Base-by-base conservation (phyloP, 108 stramenopile species). In the Nitzschia palea region DNA sequence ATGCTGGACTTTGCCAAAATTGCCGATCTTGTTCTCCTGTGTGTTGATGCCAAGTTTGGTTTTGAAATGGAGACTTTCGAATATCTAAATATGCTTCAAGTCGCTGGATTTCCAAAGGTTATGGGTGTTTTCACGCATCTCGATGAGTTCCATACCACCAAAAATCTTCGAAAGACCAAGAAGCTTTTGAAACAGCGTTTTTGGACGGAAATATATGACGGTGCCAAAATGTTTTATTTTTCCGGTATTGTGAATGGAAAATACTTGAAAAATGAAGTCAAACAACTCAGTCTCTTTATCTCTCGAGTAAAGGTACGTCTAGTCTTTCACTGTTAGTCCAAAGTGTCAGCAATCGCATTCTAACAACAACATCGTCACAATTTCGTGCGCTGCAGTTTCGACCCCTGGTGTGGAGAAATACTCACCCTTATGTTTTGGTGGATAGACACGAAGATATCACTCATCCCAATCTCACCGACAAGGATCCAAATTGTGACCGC, bases 11-110 rank as follows among this genome's bases (percentile, higher is more conserved):
- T 95, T 65, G 97, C 97, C 67, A 99, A 99, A 73, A 87, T 98
- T 10, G 97, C 98, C 10, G 99, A 99, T 70, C 78, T 99, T 2
- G 97, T 98, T 6, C 72, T 99, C 29, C 71, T 99, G 10, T 89
- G 94, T 34, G 95, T 99, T 26, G 99, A 99, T 80, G 97, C 97
- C 42, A 96, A 93, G 68, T 98, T 95, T 70, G 99, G 99, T 0
- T 98, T 99, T 67, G 99, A 99, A 80, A 98, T 99, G 97, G 97
- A 98, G 65, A 96, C 97, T 20, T 99, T 99, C 58, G 99, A 99
- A 78, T 98, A 97, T 67, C 80, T 99, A 14, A 98, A 98, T 78
- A 85, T 98, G 36, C 76, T 99, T 55, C 99, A 99, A 82, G 82
- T 94, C 12, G 96, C 97, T 74, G 99, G 99, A 17, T 97, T 99